Conservation (phyloP, 176 grass and related monocot species). For the Raddia guianensis region DNA sequence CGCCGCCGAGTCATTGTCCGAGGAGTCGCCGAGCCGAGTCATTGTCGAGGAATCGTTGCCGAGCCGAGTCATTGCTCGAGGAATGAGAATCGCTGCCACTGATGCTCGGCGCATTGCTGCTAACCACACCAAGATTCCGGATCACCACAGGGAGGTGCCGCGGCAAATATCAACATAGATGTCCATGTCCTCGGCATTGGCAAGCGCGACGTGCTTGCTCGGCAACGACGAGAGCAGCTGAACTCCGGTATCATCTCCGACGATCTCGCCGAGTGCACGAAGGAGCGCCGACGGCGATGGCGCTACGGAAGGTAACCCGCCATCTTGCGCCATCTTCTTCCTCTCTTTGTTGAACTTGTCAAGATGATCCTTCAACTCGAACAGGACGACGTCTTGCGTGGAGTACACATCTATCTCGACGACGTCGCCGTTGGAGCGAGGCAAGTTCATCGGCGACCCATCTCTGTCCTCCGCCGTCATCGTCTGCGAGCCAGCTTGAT, state of each 20-base stretch:
- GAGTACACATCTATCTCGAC: background rate
- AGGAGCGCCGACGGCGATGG: background rate
- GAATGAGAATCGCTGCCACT: conserved; percentile 22
- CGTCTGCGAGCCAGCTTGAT: background rate
- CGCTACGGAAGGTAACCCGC: background rate
- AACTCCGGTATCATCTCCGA: background rate
- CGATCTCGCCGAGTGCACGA: background rate
- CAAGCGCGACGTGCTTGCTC: conserved; percentile 11
- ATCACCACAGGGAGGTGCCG: conserved; percentile 35
- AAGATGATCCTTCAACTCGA: conserved; percentile 17
- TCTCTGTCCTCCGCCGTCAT: background rate
- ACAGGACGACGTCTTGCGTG: background rate
- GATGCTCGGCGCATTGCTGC: background rate
- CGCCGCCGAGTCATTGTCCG: no score
- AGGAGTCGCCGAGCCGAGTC: no score
- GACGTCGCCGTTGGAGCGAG: background rate
- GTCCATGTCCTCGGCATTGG: background rate
- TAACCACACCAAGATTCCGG: background rate
- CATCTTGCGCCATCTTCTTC: no score
- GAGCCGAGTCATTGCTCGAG: background rate
- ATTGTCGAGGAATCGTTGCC: no score
- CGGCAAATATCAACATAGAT: conserved; percentile 48
- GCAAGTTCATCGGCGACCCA: conserved; percentile 17
- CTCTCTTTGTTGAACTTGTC: no score
- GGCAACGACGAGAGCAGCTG: conserved; percentile 13